These are phyloP conservation scores for Auriculariales sp. DNA, from an alignment of 768 basidiomycete species.

Conservation along the genomic window DNA sequence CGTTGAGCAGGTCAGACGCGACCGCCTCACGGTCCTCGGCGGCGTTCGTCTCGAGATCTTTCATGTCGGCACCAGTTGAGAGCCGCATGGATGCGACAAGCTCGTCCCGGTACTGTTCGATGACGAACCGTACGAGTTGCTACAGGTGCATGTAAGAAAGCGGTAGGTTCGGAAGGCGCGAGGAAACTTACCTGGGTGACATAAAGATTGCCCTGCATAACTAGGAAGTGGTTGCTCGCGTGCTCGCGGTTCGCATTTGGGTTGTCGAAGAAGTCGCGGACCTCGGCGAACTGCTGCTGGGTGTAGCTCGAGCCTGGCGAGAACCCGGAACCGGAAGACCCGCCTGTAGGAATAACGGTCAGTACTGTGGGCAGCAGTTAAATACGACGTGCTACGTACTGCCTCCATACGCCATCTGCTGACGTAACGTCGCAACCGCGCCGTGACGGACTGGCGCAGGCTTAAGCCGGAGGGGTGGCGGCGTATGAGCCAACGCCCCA, in stretches of 20 bases:
- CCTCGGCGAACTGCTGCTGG: slow-evolving; percentile 74
- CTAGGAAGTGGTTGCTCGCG: slow-evolving; percentile 78
- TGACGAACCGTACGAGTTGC: slow-evolving; percentile 90
- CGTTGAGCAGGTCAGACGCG: slow-evolving; percentile 73
- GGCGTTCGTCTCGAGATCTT: slow-evolving; percentile 7
- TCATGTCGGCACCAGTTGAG: slow-evolving; percentile 41
- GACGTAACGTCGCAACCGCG: slow-evolving; percentile 1
- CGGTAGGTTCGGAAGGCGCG: background rate
- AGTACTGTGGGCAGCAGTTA: too few relatives aligned
- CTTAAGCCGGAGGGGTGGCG: slow-evolving; percentile 61
- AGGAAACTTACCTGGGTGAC: slow-evolving; percentile 65
- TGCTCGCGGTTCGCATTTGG: slow-evolving; percentile 76
- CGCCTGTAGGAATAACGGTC: background rate
- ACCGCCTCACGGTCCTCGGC: slow-evolving; percentile 71
- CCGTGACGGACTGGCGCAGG: background rate
- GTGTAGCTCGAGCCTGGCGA: slow-evolving; percentile 40
- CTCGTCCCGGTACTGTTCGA: slow-evolving; percentile 85
- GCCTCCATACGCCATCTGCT: slow-evolving; percentile 23
- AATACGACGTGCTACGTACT: too few relatives aligned
- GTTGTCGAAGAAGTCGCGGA: slow-evolving; percentile 85
- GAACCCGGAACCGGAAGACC: background rate
- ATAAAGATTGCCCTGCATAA: slow-evolving; percentile 85
- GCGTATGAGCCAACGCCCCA: slow-evolving; percentile 57
- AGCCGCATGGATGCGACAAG: slow-evolving; percentile 56
- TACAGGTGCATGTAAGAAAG: slow-evolving; percentile 15